Evolutionary conservation across 371 early-diverging fungal genomes (phyloP), one percentile per base, ranked within the genome.

Genomic region (Syncephalastrum sp.): DNA sequence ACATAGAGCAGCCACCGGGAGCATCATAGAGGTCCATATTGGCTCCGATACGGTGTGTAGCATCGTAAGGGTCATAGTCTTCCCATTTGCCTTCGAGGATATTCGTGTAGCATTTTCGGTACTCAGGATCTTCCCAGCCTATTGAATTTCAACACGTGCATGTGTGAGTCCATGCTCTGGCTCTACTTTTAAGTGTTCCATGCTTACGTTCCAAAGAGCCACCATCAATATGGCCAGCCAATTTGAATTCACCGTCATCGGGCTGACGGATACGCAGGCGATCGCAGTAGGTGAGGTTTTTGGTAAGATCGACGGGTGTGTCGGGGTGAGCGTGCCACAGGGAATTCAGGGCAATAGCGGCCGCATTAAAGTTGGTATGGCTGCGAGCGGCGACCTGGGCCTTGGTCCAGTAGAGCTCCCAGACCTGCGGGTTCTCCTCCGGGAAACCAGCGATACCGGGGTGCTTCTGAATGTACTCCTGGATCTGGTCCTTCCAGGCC

Each of bases 331-430:
- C 61, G 48, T 70, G 69, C 74, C 77, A 76, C 7, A 76, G 33
- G 12, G 60, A 49, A 38, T 74, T 76, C 6, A 76, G 23, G 4
- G 74, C 74, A 42, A 64, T 50, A 4, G 74, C 54, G 4, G 67
- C 57, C 7, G 57, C 44, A 19, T 58, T 50, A 23, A 76, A 69
- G 27, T 68, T 54, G 15, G 69, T 63, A 52, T 76, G 74, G 6
- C 64, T 58, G 38, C 74, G 57, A 23, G 69, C 67, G 4, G 47
- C 42, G 0, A 67, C 54, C 60, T 73, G 77, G 3, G 71, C 33
- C 25, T 60, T 48, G 19, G 69, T 51, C 74, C 74, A 76, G 46
- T 76, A 76, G 0, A 73, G 41, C 38, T 76, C 77, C 69, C 69
- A 76, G 3, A 71, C 65, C 45, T 70, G 71, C 5, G 74, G 77